A percentile compares a stretch with the other conserved stretches of the same genome.
Conservation (phyloP, 1,139 yeast genomes). For the Diutina siamensis region DNA sequence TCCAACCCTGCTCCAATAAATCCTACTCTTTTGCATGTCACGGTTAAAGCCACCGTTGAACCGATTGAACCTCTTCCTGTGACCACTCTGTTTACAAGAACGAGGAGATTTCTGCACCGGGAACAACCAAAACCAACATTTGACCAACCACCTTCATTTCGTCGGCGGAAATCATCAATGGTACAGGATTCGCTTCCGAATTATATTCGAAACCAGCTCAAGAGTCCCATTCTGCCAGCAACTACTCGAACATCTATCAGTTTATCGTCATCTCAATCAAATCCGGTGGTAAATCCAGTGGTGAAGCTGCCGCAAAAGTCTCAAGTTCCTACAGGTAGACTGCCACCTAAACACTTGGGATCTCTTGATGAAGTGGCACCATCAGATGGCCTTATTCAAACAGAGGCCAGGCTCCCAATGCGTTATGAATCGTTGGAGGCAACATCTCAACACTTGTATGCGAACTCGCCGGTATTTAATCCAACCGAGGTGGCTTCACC, state of each 20-base stretch:
- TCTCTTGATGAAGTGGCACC: neutral
- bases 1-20: neutral
- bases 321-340: neutral
- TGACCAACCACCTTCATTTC: neutral
- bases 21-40: conserved; percentile 1
- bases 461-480: neutral
- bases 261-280: neutral
- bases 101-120: neutral
- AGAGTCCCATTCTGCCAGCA: neutral
- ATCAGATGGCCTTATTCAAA: neutral
- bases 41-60: conserved; percentile 5
- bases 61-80: neutral
- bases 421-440: neutral
- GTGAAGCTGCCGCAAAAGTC: neutral
- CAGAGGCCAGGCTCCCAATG: neutral
- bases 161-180: conserved; percentile 2
- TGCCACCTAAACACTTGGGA: neutral
- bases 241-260: neutral
- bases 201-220: neutral
- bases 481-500: neutral
- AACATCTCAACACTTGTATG: neutral
- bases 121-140: neutral
- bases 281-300: neutral
- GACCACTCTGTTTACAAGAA: neutral
- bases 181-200: neutral